phyloP scores from a whole-genome alignment of 2,329 filamentous ascomycete species.

The Knufia petricola region DNA sequence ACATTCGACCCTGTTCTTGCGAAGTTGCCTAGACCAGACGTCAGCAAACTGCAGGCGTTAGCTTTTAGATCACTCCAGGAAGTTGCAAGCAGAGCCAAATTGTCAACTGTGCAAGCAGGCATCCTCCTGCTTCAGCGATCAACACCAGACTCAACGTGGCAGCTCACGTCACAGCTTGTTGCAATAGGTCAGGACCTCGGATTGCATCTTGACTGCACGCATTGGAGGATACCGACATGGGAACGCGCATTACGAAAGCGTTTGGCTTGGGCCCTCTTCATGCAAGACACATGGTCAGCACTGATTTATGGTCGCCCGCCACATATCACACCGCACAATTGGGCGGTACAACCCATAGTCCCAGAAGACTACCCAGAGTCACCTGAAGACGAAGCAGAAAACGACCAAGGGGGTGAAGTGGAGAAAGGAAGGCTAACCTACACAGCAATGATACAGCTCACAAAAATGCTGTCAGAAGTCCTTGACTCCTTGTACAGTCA shows the following conservation, averaged over 20 bases:
- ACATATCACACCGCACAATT: constrained; percentile 45
- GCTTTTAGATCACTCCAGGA: constrained; percentile 19
- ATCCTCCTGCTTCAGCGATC: constrained; percentile 44
- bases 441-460: constrained; percentile 43
- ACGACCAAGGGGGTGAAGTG: constrained; percentile 25
- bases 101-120: constrained; percentile 48
- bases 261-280: constrained; percentile 55
- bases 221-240: constrained; percentile 55
- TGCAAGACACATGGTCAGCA: constrained; percentile 56
- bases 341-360: constrained; percentile 42
- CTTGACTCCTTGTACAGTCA: constrained; percentile 45
- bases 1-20: constrained; percentile 42
- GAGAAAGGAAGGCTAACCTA: constrained; percentile 39
- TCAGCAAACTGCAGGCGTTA: constrained; percentile 19
- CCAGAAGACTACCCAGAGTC: constrained; percentile 37
- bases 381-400: constrained; percentile 21
- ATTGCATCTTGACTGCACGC: constrained; percentile 51
- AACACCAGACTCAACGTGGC: constrained; percentile 35
- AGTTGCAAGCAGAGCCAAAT: constrained; percentile 31
- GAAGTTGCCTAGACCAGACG: constrained; percentile 21
- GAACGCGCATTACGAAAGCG: constrained; percentile 53
- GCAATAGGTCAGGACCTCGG: constrained; percentile 50
- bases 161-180: constrained; percentile 46
- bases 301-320: constrained; percentile 49
- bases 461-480: constrained; percentile 43